A percentile compares a stretch with the other conserved stretches of the same genome.
Conservation (phyloP, 2,329 filamentous ascomycete genomes). For the Xylariaceae sp. region DNA sequence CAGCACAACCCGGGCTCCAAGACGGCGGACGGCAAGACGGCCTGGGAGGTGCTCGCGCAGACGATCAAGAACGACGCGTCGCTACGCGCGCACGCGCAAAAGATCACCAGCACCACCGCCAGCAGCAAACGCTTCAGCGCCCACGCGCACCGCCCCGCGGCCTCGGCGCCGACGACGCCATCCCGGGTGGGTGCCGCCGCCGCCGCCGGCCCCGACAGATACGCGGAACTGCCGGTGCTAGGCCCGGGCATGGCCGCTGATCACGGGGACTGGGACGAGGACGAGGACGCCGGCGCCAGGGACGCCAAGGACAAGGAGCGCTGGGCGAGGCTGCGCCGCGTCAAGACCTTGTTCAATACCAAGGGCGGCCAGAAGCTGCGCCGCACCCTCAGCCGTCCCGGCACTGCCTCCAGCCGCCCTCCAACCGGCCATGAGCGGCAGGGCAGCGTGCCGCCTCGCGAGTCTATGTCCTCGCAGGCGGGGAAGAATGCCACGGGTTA, state of each 20-base stretch:
- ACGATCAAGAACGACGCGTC: slow-evolving; percentile 62
- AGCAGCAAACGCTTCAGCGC: too few species aligned
- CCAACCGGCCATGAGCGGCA: slow-evolving; percentile 31
- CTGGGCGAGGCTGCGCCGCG: slow-evolving; percentile 70
- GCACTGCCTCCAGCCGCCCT: slow-evolving; percentile 38
- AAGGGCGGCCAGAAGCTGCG: slow-evolving; percentile 61
- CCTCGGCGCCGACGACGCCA: slow-evolving; percentile 33
- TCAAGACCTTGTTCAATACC: slow-evolving; percentile 72
- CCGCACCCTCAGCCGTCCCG: slow-evolving; percentile 46
- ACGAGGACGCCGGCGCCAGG: slow-evolving; percentile 49
- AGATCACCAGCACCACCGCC: slow-evolving; percentile 19
- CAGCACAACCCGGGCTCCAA: slow-evolving; percentile 57
- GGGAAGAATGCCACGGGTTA: slow-evolving; percentile 16
- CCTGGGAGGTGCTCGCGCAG: slow-evolving; percentile 58
- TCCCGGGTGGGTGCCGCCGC: slow-evolving; percentile 22
- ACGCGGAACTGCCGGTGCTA: slow-evolving; percentile 16
- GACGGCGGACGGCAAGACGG: slow-evolving; percentile 45
- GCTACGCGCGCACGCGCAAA: slow-evolving; percentile 44
- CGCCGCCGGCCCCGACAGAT: too few species aligned
- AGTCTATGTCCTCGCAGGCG: too few species aligned
- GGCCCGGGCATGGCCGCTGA: slow-evolving; percentile 29
- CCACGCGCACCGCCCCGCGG: slow-evolving; percentile 33
- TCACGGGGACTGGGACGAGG: slow-evolving; percentile 44
- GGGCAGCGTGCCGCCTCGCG: slow-evolving; percentile 23
- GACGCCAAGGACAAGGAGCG: slow-evolving; percentile 70